A percentile compares a stretch with the other conserved stretches of the same genome.
Conservation (phyloP, 2,329 filamentous ascomycete genomes). For the Fusarium begoniae region DNA sequence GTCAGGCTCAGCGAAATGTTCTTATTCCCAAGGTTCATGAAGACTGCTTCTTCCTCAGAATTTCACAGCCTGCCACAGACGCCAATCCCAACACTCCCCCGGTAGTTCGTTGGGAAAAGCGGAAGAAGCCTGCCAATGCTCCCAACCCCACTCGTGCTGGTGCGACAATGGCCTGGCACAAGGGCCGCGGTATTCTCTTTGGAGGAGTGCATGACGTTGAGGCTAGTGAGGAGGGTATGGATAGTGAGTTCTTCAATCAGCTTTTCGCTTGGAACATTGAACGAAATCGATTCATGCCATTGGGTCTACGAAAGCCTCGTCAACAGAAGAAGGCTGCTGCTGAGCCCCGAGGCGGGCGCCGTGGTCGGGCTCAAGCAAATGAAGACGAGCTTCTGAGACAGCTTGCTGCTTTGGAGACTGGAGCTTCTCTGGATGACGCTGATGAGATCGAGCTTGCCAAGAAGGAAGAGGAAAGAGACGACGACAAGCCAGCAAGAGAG, state of each 20-base stretch:
- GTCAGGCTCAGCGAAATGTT: constrained; percentile 73
- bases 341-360: constrained; percentile 64
- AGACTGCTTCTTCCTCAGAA: constrained; percentile 91
- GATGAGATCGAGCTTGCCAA: constrained; percentile 61
- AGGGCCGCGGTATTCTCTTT: constrained; percentile 90
- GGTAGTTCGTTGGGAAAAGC: constrained; percentile 85
- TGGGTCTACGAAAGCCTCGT: constrained; percentile 79
- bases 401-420: constrained; percentile 84
- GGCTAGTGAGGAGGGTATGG: constrained; percentile 91
- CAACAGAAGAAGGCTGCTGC: constrained; percentile 66
- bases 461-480: constrained; percentile 63
- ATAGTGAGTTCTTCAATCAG: constrained; percentile 96
- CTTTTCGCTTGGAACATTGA: constrained; percentile 95
- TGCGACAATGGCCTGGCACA: constrained; percentile 93
- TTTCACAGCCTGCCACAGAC: constrained; percentile 76
- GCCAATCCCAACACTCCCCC: constrained; percentile 72
- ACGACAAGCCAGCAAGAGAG: constrained; percentile 67
- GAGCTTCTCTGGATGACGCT: constrained; percentile 66
- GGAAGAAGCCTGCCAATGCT: constrained; percentile 90
- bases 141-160: constrained; percentile 87
- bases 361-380: constrained; percentile 85
- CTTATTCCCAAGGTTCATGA: constrained; percentile 91
- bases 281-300: constrained; percentile 91
- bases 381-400: constrained; percentile 91
- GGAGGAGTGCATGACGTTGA: constrained; percentile 95